Base-by-base conservation (phyloP, 1,284 basidiomycete genomes). In the Cystobasidium sp. region DNA sequence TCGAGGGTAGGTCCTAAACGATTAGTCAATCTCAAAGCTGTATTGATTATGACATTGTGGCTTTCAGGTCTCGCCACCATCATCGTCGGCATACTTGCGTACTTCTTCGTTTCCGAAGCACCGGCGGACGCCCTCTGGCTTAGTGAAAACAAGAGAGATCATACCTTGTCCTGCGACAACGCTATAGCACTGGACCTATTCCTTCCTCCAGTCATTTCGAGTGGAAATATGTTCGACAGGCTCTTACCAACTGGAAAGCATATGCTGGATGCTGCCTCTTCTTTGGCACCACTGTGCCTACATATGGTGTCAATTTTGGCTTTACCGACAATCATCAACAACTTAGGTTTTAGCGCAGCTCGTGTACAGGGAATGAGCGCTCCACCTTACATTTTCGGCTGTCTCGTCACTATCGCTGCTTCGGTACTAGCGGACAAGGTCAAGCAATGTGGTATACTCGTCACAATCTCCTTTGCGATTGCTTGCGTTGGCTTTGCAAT, bases 281-380 rank as follows among this genome's bases (percentile, higher is more conserved):
- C 47, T 73, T 64, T 37, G 62, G 62, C n/a, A 53, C 52, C 18
- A 43, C 70, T 12, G 53, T 73, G n/a, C 58, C 61, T 14, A 66
- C 52, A 10, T 65, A 73, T 31, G 53, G 52, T 7, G 22, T 68
- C 14, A 68, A 58, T 41, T 68, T 56, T 52, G 44, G 44, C 66
- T 7, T 37, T 68, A 4, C 49, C 64, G 5, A 43, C 41, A 7
- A 67, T 67, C 49, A 55, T 67, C 37, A 52, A 55, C 47, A 52
- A 56, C 22, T 37, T 67, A 12, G 64, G 64, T 9, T 67, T 24
- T 47, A 53, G 31, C 53, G 64, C 64, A 7, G 37, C 37, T 14
- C 47, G 49, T 53, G 64, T 47, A 20, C 64, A 67, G 20, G 64
- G 31, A 16, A 39, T 67, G 31, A 67, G 20, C 41, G 64, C 49